Evolutionary conservation across 495 filamentous ascomycete genomes (phyloP).

Genomic region (Penicillium herquei): DNA sequence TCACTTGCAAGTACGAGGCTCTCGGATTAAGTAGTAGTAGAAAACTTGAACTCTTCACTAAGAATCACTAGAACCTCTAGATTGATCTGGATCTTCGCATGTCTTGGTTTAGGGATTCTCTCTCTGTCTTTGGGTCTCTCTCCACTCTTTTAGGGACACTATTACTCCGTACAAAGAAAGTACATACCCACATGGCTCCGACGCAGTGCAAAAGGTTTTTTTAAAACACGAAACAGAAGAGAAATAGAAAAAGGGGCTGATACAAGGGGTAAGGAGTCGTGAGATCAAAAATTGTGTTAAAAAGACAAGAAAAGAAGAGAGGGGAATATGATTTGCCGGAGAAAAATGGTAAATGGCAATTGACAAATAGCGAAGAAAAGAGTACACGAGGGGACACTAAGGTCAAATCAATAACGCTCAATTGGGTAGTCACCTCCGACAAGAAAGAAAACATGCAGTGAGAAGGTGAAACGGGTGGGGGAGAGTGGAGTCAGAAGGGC

Average conservation of each 20-base stretch:
- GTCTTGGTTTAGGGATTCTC: background rate
- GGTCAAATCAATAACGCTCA: background rate
- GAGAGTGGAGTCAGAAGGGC: background rate
- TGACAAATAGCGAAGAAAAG: slow-evolving; percentile 1
- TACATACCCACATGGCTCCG: background rate
- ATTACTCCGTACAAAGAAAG: background rate
- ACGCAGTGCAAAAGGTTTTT: background rate
- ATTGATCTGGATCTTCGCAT: background rate
- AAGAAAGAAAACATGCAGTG: slow-evolving; percentile 1
- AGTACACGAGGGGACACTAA: background rate
- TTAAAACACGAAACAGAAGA: background rate
- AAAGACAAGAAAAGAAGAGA: background rate
- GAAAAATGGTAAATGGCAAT: background rate
- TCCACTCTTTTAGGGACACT: background rate
- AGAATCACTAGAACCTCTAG: background rate
- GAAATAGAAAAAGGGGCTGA: background rate
- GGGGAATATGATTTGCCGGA: background rate
- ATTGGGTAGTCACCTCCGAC: slow-evolving; percentile 4
- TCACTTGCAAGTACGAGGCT: no score
- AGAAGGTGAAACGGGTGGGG: slow-evolving; percentile 3
- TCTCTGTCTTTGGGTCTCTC: background rate
- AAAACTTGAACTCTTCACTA: background rate
- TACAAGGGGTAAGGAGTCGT: background rate
- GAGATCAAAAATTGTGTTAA: background rate
- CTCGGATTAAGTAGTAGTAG: no score